phyloP scores from a whole-genome alignment of 2,329 filamentous ascomycete species.

The Ambrosiella beaveri region DNA sequence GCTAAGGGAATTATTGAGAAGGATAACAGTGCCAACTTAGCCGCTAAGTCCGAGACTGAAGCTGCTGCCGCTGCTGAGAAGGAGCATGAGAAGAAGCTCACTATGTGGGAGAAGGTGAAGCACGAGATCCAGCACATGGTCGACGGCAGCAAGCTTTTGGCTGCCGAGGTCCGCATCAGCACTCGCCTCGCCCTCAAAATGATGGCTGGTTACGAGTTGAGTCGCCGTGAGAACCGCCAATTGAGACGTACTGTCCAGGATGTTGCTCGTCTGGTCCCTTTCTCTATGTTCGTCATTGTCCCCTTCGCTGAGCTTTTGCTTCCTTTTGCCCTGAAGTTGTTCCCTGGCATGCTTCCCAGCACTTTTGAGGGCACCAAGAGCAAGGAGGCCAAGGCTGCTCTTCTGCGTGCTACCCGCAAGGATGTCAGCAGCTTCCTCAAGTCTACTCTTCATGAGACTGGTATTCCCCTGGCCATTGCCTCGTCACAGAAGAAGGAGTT shows the following conservation, averaged over 20 bases:
- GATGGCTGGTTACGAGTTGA: slow-evolving; percentile 94
- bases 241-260: slow-evolving; percentile 87
- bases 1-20: slow-evolving; percentile 15
- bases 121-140: slow-evolving; percentile 89
- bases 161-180: slow-evolving; percentile 84
- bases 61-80: slow-evolving; percentile 32
- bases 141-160: slow-evolving; percentile 93
- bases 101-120: slow-evolving; percentile 81
- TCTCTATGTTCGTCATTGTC: slow-evolving; percentile 92
- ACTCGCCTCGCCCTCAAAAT: slow-evolving; percentile 85
- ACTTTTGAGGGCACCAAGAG: slow-evolving; percentile 88
- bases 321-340: slow-evolving; percentile 78
- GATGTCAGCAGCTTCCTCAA: slow-evolving; percentile 85
- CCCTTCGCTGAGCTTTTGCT: slow-evolving; percentile 89
- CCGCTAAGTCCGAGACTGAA: slow-evolving; percentile 24
- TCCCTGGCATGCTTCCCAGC: slow-evolving; percentile 93
- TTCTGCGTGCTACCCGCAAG: slow-evolving; percentile 70
- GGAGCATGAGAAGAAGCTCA: slow-evolving; percentile 72
- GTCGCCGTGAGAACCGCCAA: slow-evolving; percentile 81
- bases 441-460: slow-evolving; percentile 81
- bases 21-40: slow-evolving; percentile 19
- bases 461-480: slow-evolving; percentile 65
- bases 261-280: slow-evolving; percentile 78
- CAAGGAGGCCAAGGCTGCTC: slow-evolving; percentile 73
- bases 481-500: slow-evolving; percentile 90